Base-by-base conservation (phyloP, 2,329 filamentous ascomycete species). In the Exophiala aquamarina region DNA sequence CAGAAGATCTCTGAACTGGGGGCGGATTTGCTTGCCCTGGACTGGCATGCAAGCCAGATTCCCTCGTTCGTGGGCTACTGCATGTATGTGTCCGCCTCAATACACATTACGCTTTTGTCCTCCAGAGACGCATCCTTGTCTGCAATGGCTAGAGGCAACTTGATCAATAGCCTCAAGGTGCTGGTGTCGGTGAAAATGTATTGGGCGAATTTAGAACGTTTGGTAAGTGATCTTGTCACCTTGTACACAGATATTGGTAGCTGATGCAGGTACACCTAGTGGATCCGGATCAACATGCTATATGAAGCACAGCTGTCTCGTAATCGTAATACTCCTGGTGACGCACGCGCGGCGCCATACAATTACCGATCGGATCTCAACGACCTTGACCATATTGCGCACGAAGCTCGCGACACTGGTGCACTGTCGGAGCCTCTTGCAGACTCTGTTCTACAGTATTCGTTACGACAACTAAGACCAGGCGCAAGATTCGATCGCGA, bases 31-130 rank as follows among this genome's bases (percentile, higher is more conserved):
- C 19, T 40, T 13, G 46, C 41, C 18, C 35, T 49, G 10, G 46
- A 49, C 10, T 49, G 46, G 46, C 20, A 32, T 20, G 21, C 33
- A 6, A 29, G 15, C 31, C 46, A 44, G 29, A 49, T 41, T n/a
- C 40, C 46, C 18, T 29, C 31, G 5, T 49, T 49, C 29, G 46
- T 44, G 4, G 46, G 46, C 10, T 49, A 49, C 28, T 49, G 46
- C 18, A 44, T 49, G 46, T 49, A 49, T 17, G 46, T 49, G 13
- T 40, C 46, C 10, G 46, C 46, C 3, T 49, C 41, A 20, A 44
- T 49, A 11, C 34, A 49, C 28, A 41, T 44, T n/a, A 23, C 40
- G 5, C 34, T 49, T 21, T 40, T 49, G 14, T 44, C 14, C n/a
- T 44, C 46, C 21, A 40, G 32, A 39, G 41, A 49, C 29, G 13